Evolutionary conservation across 441 rosid species (phyloP), one percentile per base, ranked within the genome.

Genomic region (Iberis amara): DNA sequence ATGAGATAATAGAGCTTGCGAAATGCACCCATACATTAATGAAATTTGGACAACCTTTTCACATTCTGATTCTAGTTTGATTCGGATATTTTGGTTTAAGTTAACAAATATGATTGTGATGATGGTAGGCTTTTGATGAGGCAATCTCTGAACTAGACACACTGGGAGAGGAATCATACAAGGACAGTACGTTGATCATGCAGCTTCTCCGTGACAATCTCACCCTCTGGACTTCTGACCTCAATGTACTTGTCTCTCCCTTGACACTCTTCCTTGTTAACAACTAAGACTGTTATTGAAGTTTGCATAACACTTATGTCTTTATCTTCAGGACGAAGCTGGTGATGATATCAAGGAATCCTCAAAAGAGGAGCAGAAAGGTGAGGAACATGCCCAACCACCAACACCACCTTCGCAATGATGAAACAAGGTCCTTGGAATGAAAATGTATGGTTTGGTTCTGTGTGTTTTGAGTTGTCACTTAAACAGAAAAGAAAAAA

Each of bases 211-310:
- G 95, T 0, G 97, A 89, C 64, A 89, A 89, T 59, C 79, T 89
- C 60, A 89, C 97, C 8, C 90, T 89, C 15, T 89, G 97, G 97
- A 89, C 95, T 58, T 86, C 97, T 50, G 95, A 89, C 75, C 74
- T 80, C 71, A 71, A 80, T 68, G 97, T 89, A 38, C 58, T 12
- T 48, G 40, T 18, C 21, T 49, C 11, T 21, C 39, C 35, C 11
- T 27, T 45, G 11, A 18, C 21, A 18, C 21, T 18, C 21, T 18
- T 18, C 21, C 21, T 18, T 18, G 21, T 18, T 18, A 18, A 3
- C 21, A 18, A 18, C 21, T 18, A 11, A 9, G 33, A 30, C 15
- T 37, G 24, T 45, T 38, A 30, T 30, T 8, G 38, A 13, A 41
- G 14, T 50, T 57, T 46, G 30, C 33, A 21, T 59, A 39, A 59